Conservation (phyloP, 2,329 filamentous ascomycete species). For the Pseudogymnoascus pannorum region DNA sequence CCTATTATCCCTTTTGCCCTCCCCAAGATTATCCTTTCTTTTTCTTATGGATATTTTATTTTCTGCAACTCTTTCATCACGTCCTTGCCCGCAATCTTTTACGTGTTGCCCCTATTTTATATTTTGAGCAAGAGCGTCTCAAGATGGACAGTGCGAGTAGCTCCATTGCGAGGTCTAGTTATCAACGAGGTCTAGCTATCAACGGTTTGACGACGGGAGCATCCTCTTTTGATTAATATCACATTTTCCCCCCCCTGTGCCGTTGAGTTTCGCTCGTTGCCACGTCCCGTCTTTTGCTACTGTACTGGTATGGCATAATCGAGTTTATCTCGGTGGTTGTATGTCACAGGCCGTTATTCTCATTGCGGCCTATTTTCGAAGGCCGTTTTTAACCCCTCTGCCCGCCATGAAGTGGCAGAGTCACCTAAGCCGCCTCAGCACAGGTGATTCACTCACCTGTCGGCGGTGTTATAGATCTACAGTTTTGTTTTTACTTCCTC, state of each 20-base stretch:
- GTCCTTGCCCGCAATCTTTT: too few species aligned
- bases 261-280: background rate
- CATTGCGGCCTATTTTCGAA: background rate
- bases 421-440: background rate
- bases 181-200: too few species aligned
- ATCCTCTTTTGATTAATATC: too few species aligned
- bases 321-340: background rate
- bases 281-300: background rate
- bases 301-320: background rate
- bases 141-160: background rate
- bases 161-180: too few species aligned
- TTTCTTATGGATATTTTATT: background rate
- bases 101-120: too few species aligned
- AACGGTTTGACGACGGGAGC: too few species aligned
- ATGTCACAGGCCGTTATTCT: background rate
- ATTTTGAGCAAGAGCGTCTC: background rate
- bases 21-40: too few species aligned
- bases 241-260: background rate
- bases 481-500: background rate
- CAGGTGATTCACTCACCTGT: conserved; percentile 2
- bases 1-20: background rate
- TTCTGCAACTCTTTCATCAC: too few species aligned
- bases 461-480: background rate
- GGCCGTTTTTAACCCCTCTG: background rate
- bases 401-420: background rate